Percentiles rank a stretch among this genome's conserved stretches.
Evolutionary conservation across 306 rosid genomes (phyloP).

Genomic region (Casuarina glauca): DNA sequence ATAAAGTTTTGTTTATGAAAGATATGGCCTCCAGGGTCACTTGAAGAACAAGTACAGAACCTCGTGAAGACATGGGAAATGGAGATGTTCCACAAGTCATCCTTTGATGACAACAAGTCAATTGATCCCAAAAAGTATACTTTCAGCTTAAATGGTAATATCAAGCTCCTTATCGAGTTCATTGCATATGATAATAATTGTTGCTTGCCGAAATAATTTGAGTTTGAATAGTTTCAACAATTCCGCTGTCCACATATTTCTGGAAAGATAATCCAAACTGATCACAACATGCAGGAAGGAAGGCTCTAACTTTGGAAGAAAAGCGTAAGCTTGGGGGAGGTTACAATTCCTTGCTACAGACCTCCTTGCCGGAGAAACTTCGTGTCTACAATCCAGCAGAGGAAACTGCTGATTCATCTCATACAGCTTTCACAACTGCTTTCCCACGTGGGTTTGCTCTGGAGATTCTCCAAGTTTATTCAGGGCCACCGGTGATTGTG

Average conservation of each 20-base stretch:
- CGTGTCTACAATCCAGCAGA: conserved; percentile 50
- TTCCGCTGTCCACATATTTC: not conserved
- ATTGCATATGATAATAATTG: not conserved
- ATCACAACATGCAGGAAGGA: conserved; percentile 43
- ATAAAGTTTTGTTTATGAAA: conserved; percentile 10
- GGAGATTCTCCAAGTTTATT: conserved; percentile 49
- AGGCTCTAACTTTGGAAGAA: conserved; percentile 38
- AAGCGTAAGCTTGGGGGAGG: conserved; percentile 61
- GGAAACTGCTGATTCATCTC: conserved; percentile 56
- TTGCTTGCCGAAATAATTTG: not conserved
- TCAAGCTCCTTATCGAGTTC: not conserved
- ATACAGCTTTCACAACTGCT: conserved; percentile 45
- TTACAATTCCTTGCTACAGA: conserved; percentile 51
- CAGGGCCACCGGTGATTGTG: conserved; percentile 62
- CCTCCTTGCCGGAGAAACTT: conserved; percentile 49
- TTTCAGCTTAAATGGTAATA: conserved; percentile 57
- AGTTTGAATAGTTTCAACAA: not conserved
- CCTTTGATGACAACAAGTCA: conserved; percentile 35
- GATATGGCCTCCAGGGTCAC: conserved; percentile 70
- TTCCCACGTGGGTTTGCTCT: conserved; percentile 72
- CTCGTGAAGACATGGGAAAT: conserved; percentile 61
- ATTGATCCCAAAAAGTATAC: conserved; percentile 47
- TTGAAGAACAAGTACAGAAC: conserved; percentile 62
- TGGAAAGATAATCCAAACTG: not conserved
- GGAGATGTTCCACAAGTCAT: conserved; percentile 53